Percentiles rank a stretch among this genome's conserved stretches.
These are phyloP conservation scores for Lentinula raphanica DNA, from an alignment of 768 basidiomycete genomes.

Conservation along the genomic window DNA sequence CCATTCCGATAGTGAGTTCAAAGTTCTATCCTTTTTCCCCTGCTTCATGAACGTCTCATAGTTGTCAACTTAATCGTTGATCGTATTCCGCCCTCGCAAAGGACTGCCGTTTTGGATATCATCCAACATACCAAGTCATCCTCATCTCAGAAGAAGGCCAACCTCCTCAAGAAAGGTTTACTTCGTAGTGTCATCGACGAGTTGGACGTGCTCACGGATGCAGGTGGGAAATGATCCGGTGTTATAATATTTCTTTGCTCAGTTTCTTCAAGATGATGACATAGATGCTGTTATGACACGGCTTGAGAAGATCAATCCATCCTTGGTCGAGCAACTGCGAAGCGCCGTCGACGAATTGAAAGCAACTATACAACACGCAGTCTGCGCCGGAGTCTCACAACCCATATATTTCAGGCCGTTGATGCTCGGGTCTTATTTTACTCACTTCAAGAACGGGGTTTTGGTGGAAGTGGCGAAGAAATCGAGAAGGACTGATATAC, in stretches of 20 bases:
- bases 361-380: conserved; percentile 53
- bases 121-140: conserved; percentile 62
- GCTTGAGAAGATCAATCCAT: conserved; percentile 57
- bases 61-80: conserved; percentile 64
- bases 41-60: conserved; percentile 24
- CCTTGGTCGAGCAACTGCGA: conserved; percentile 41
- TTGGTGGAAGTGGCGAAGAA: conserved; percentile 70
- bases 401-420: conserved; percentile 66
- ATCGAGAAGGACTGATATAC: conserved; percentile 60
- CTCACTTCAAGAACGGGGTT: conserved; percentile 68
- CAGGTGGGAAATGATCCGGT: conserved; percentile 33
- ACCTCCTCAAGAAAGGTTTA: conserved; percentile 66
- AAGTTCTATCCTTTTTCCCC: not conserved
- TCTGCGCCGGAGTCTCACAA: conserved; percentile 56
- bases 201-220: conserved; percentile 63
- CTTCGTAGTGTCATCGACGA: conserved; percentile 66
- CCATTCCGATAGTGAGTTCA: conserved; percentile 62
- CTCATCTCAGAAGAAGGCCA: conserved; percentile 61
- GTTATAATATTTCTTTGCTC: not conserved
- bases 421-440: conserved; percentile 62
- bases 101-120: conserved; percentile 56
- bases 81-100: conserved; percentile 54
- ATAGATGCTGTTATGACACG: conserved; percentile 50
- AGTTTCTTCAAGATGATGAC: conserved; percentile 45
- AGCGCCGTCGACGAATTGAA: conserved; percentile 58